Percentiles rank a stretch among this genome's conserved stretches.
Conservation (phyloP, 1,284 basidiomycete species). For the Ganoderma lingzhi region DNA sequence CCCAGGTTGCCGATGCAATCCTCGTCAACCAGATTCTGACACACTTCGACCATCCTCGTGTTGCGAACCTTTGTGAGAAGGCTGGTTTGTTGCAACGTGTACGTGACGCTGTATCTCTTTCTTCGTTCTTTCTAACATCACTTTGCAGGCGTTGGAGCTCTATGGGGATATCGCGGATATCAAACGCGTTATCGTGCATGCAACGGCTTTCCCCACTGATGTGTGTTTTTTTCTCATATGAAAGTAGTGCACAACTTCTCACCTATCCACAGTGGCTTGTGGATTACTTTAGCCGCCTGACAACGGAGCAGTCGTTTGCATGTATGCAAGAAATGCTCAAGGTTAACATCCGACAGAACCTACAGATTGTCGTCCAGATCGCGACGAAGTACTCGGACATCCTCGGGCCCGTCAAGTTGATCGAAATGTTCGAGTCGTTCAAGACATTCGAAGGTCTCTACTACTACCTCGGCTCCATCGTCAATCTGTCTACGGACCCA, state of each 20-base stretch:
- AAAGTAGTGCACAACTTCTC: constrained; percentile 9
- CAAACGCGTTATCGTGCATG: constrained; percentile 97
- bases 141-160: constrained; percentile 90
- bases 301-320: constrained; percentile 98
- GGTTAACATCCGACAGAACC: constrained; percentile 97
- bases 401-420: constrained; percentile 95
- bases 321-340: constrained; percentile 98
- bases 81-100: constrained; percentile 95
- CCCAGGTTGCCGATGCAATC: constrained; percentile 99
- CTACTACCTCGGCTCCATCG: constrained; percentile 97
- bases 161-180: constrained; percentile 98
- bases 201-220: constrained; percentile 87
- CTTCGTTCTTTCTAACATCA: constrained; percentile 23
- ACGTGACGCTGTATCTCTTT: constrained; percentile 37
- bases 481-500: constrained; percentile 95
- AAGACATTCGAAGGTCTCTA: constrained; percentile 98
- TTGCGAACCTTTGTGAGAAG: constrained; percentile 99
- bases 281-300: constrained; percentile 96
- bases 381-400: constrained; percentile 99
- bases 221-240: constrained; percentile 46
- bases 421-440: constrained; percentile 99
- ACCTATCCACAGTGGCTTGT: constrained; percentile 84
- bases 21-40: constrained; percentile 99
- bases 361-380: constrained; percentile 97
- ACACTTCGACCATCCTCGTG: constrained; percentile 95